A percentile compares a stretch with the other conserved stretches of the same genome.
Conservation (phyloP, 768 basidiomycete species). For the Phanerodontia chrysosporium region DNA sequence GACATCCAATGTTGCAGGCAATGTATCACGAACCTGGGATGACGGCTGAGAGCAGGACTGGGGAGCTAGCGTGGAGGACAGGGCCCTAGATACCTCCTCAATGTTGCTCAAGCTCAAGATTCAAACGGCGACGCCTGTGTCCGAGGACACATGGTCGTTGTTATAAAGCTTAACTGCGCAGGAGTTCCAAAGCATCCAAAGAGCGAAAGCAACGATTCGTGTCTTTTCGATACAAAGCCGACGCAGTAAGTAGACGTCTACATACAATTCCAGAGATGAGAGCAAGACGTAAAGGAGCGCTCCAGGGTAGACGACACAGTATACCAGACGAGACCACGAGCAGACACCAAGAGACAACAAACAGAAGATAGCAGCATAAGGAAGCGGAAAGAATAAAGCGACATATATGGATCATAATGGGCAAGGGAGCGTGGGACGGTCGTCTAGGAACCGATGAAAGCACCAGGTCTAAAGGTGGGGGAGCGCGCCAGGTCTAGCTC, state of each 20-base stretch:
- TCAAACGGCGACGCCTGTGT: too few species aligned
- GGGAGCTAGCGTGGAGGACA: too few species aligned
- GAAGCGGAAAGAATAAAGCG: background rate
- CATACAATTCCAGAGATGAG: background rate
- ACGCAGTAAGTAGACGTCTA: background rate
- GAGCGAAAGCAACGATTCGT: background rate
- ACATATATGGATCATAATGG: background rate
- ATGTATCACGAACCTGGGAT: too few species aligned
- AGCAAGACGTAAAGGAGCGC: background rate
- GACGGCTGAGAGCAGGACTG: too few species aligned
- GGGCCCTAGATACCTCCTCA: too few species aligned
- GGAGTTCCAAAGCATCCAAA: too few species aligned
- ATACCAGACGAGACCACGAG: background rate
- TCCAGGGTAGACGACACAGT: background rate
- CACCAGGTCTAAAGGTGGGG: background rate
- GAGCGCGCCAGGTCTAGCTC: background rate
- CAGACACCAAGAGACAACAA: background rate
- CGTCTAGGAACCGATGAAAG: background rate
- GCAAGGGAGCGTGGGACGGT: background rate
- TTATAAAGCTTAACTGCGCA: too few species aligned
- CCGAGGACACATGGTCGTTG: too few species aligned
- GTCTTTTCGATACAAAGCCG: background rate
- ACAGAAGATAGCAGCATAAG: background rate
- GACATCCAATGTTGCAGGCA: too few species aligned
- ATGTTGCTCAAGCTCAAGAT: too few species aligned